These are phyloP conservation scores for Trichosporon inkin DNA, from an alignment of 1,284 basidiomycete species.

Conservation along the genomic window DNA sequence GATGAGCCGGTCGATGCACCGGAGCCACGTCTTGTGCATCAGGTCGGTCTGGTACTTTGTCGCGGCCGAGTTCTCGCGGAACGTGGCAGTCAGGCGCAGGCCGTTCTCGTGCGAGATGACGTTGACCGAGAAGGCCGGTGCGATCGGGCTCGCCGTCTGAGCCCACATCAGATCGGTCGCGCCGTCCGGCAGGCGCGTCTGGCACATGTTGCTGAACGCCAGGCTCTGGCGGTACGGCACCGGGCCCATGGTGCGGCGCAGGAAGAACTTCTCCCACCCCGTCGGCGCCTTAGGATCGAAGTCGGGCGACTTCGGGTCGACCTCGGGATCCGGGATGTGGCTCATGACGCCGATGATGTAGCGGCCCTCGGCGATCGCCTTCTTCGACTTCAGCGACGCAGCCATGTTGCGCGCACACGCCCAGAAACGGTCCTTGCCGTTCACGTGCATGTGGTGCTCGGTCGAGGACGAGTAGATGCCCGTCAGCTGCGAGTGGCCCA, in stretches of 20 bases:
- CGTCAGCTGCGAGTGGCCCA: constrained; percentile 28
- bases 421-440: constrained; percentile 32
- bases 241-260: constrained; percentile 16
- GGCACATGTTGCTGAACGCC: constrained; percentile 36
- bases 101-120: constrained; percentile 34
- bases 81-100: constrained; percentile 26
- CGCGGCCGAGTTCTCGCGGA: constrained; percentile 30
- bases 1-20: constrained; percentile 14
- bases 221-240: constrained; percentile 21
- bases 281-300: constrained; percentile 29
- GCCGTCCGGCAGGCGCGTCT: constrained; percentile 23
- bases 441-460: constrained; percentile 17
- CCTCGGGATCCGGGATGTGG: constrained; percentile 30
- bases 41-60: constrained; percentile 12
- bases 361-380: constrained; percentile 17
- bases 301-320: constrained; percentile 7
- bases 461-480: constrained; percentile 32
- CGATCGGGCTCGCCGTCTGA: constrained; percentile 27
- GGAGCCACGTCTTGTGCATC: constrained; percentile 12
- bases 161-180: constrained; percentile 36
- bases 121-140: constrained; percentile 21
- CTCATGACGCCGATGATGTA: constrained; percentile 32
- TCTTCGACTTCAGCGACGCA: constrained; percentile 2
- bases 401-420: constrained; percentile 9
- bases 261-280: constrained; percentile 38